phyloP scores from a whole-genome alignment of 495 filamentous ascomycete species.

The Penicillium fimorum region DNA sequence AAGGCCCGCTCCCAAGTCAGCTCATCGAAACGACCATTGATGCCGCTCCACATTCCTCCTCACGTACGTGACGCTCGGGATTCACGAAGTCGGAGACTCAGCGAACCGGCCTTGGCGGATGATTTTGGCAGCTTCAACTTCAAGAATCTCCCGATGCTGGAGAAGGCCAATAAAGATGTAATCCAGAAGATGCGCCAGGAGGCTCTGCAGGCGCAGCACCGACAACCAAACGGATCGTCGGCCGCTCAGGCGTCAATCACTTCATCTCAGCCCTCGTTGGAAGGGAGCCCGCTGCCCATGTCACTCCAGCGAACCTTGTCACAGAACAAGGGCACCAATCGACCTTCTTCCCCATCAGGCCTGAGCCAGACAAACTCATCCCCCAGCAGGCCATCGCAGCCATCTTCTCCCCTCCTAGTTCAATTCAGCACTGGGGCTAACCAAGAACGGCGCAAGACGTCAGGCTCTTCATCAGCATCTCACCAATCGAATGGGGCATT shows the following conservation, averaged over 20 bases:
- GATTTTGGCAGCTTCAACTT: constrained; percentile 97
- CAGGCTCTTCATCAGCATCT: constrained; percentile 82
- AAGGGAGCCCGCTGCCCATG: constrained; percentile 81
- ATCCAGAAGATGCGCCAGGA: constrained; percentile 93
- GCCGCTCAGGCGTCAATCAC: constrained; percentile 36
- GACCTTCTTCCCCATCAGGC: constrained; percentile 82
- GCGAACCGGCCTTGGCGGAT: constrained; percentile 83
- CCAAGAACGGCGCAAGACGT: constrained; percentile 72
- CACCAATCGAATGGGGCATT: constrained; percentile 71
- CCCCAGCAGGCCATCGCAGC: constrained; percentile 83
- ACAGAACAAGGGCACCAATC: constrained; percentile 67
- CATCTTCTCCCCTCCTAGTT: constrained; percentile 89
- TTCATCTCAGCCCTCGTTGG: constrained; percentile 62
- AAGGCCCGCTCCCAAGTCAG: constrained; percentile 85
- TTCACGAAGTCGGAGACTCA: constrained; percentile 78
- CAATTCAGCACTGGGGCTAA: constrained; percentile 82
- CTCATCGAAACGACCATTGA: constrained; percentile 78
- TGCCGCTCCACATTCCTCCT: constrained; percentile 93
- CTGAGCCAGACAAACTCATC: constrained; percentile 78
- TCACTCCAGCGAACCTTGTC: constrained; percentile 84
- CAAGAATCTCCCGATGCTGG: constrained; percentile 94
- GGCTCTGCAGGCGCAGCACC: constrained; percentile 66
- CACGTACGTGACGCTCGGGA: constrained; percentile 83
- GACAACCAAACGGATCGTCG: constrained; percentile 30
- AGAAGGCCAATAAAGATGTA: constrained; percentile 98